These are phyloP conservation scores for Zasmidium citrigriseum DNA, from an alignment of 2,329 filamentous ascomycete species.

Conservation along the genomic window DNA sequence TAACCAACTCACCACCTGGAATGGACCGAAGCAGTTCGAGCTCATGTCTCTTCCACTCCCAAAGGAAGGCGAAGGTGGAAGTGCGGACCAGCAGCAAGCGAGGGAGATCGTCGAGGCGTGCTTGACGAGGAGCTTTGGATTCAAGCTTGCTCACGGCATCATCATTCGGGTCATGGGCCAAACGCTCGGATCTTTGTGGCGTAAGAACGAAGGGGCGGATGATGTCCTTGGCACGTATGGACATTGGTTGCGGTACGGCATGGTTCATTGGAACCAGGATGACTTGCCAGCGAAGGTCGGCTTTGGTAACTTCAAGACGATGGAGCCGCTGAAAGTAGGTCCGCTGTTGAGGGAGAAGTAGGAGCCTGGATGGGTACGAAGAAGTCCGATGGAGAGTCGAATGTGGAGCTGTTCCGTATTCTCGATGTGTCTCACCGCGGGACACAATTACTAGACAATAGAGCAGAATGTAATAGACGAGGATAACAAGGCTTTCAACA, in stretches of 20 bases:
- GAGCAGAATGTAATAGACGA: too few species aligned
- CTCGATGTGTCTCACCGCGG: too few species aligned
- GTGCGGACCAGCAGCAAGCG: constrained; percentile 49
- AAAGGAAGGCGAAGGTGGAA: constrained; percentile 43
- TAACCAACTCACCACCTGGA: constrained; percentile 55
- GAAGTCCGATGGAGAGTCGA: too few species aligned
- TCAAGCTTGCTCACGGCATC: constrained; percentile 59
- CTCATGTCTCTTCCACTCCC: constrained; percentile 51
- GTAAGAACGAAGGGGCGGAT: constrained; percentile 52
- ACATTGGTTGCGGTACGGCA: constrained; percentile 56
- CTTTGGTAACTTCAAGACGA: constrained; percentile 38
- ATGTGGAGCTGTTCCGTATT: too few species aligned
- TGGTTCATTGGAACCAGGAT: constrained; percentile 50
- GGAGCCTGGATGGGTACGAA: background rate
- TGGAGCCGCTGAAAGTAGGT: constrained; percentile 45
- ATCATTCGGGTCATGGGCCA: constrained; percentile 52
- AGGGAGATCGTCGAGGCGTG: constrained; percentile 55
- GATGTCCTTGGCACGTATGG: constrained; percentile 55
- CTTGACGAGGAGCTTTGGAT: constrained; percentile 53
- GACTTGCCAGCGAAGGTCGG: constrained; percentile 39
- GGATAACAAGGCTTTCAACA: too few species aligned
- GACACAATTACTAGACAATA: too few species aligned
- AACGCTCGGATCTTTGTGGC: constrained; percentile 58
- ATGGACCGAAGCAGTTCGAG: constrained; percentile 51
- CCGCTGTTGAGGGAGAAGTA: constrained; percentile 27